These are phyloP conservation scores for Orbilia oligospora DNA, from an alignment of 2,329 filamentous ascomycete genomes.

Conservation along the genomic window DNA sequence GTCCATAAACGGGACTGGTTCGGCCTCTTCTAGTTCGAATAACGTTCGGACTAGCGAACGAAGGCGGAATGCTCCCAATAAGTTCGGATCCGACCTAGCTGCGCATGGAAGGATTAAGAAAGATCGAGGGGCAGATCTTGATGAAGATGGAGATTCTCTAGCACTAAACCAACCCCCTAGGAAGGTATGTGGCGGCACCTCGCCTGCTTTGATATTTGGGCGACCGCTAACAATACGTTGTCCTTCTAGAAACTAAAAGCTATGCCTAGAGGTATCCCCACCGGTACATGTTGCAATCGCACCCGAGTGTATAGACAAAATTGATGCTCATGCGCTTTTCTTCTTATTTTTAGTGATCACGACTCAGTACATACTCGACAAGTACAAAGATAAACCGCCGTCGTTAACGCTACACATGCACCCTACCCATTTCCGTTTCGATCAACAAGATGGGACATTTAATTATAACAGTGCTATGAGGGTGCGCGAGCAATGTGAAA, in stretches of 20 bases:
- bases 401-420: constrained; percentile 91
- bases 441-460: constrained; percentile 93
- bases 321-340: constrained; percentile 58
- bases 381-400: constrained; percentile 79
- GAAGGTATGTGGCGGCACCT: constrained; percentile 38
- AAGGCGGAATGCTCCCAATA: constrained; percentile 53
- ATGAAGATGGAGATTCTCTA: constrained; percentile 57
- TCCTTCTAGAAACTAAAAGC: constrained; percentile 58
- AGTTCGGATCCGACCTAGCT: constrained; percentile 46
- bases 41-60: constrained; percentile 58
- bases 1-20: constrained; percentile 34
- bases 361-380: constrained; percentile 83
- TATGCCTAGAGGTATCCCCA: constrained; percentile 61
- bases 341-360: constrained; percentile 74
- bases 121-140: constrained; percentile 48
- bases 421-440: constrained; percentile 88
- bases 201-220: constrained; percentile 3
- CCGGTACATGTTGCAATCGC: constrained; percentile 59
- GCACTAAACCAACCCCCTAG: constrained; percentile 52
- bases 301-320: constrained; percentile 30
- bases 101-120: constrained; percentile 49
- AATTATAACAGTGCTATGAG: constrained; percentile 93
- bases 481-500: constrained; percentile 60
- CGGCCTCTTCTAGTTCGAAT: constrained; percentile 44
- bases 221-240: constrained; percentile 33